Base-by-base conservation (phyloP, 2,329 filamentous ascomycete genomes). In the Atkinsonella hypoxylon region DNA sequence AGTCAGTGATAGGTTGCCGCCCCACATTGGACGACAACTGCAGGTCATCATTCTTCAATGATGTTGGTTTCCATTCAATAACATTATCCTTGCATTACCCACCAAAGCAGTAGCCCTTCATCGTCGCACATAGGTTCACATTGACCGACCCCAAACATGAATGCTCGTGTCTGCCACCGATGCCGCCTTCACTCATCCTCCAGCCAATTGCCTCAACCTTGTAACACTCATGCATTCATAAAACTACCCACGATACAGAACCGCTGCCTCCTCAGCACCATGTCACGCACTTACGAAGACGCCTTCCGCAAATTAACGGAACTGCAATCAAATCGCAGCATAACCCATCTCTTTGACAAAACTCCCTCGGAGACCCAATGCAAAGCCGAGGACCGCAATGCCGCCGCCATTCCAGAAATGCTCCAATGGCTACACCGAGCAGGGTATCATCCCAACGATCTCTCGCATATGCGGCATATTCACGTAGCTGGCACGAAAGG, bases 401-500 rank as follows among this genome's bases (percentile, higher is more conserved):
- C 82, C 45, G 74, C 74, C 50, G 86, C 89, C 7, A 82, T 94
- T 47, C 86, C 87, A 0, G 88, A 95, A 64, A 91, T 93, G 78
- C 71, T 83, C 30, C 78, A 81, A 58, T 95, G 87, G 85, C 81
- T 87, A 56, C 72, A 69, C 44, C 84, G 84, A 54, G 82, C 87
- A 50, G 88, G 88, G 46, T 87, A 95, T 67, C 70, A 83, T 67
- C 65, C 66, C 1, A 49, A 59, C 0, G 70, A 73, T 56, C 69
- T 79, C 26, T 59, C 66, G 12, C 56, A 60, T 4, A 66, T 77
- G 48, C 68, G 67, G 15, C 76, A 75, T 57, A 81, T 97, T 54
- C 91, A 97, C 64, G 82, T 97, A 44, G 87, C 91, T 1, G 91
- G 91, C 12, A 96, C 90, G 4, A 97, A 96, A 66, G 91, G 91